A percentile compares a stretch with the other conserved stretches of the same genome.
Conservation (phyloP, 345 rosid genomes). For the Pseudoturritis turrita region DNA sequence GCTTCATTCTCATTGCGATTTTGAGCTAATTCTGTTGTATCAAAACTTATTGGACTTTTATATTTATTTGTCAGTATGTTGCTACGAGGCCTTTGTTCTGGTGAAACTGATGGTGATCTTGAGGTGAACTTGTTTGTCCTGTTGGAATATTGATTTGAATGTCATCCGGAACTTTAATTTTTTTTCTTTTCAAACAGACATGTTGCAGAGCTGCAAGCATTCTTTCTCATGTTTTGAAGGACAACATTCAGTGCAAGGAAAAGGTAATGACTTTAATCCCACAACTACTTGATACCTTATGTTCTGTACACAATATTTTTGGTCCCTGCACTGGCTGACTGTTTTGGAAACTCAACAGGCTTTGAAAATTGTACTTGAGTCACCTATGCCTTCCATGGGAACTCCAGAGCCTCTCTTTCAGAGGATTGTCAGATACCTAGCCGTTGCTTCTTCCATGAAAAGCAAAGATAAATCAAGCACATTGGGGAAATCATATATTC, state of each 20-base stretch:
- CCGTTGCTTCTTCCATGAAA: constrained; percentile 75
- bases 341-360: constrained; percentile 41
- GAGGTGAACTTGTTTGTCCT: constrained; percentile 53
- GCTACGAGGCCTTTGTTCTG: constrained; percentile 73
- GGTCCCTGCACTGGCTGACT: constrained; percentile 1
- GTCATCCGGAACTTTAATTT: not conserved
- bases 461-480: constrained; percentile 63
- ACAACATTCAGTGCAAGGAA: constrained; percentile 78
- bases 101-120: constrained; percentile 87
- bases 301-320: not conserved
- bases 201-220: constrained; percentile 98
- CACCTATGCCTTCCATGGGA: constrained; percentile 70
- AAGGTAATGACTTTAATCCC: constrained; percentile 46
- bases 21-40: constrained; percentile 2
- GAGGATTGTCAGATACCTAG: constrained; percentile 84
- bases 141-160: not conserved
- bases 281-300: not conserved
- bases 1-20: not conserved
- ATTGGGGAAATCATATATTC: constrained; percentile 44
- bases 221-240: constrained; percentile 79
- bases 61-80: constrained; percentile 66
- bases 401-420: constrained; percentile 82
- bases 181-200: constrained; percentile 45
- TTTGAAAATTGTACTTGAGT: constrained; percentile 69
- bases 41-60: not conserved